Evolutionary conservation across 805 yeast species (phyloP), one percentile per base, ranked within the genome.

Genomic region (Tetrapisispora namnaoensis): DNA sequence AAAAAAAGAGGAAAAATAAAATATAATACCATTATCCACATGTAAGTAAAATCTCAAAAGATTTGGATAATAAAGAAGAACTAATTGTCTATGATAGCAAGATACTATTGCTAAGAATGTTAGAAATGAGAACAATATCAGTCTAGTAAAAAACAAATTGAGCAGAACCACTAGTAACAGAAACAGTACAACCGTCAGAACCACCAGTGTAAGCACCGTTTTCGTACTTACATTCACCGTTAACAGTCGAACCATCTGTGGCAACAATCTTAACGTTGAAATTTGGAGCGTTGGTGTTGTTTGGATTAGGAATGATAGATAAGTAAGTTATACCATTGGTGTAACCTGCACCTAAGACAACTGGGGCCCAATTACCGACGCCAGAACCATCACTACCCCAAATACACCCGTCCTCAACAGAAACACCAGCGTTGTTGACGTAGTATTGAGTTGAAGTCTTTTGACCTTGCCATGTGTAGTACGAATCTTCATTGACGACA

Each of bases 321-420:
- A 91, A 71, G 77, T 87, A 90, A 48, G 95, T 75, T 60, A 79
- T 73, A 53, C 86, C 86, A 49, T 58, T 55, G 52, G 86, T 73
- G 70, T 77, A 75, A 65, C 98, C 97, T 46, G 97, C 88, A 69
- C 99, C 99, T 61, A 93, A 75, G 71, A 83, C 86, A 57, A 91
- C 75, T 60, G 98, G 98, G 56, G 98, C 95, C 97, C 96, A 91
- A 86, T 91, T 91, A 73, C 99, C 99, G 56, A 86, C 70, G 61
- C 82, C 84, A 37, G 90, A 76, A 55, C 87, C 87, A 7, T 75
- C 60, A 47, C 79, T 66, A 68, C 97, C 95, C 99, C 99, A 91
- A 59, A 85, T 69, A 76, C 99, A 91, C 61, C 97, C 98, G 54
- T 90, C 93, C 68, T 83, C 84, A 64, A 74, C 75, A 47, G 87